These are phyloP conservation scores for Phaeosphaeriaceae sp. DNA, from an alignment of 2,329 filamentous ascomycete genomes.

Conservation along the genomic window DNA sequence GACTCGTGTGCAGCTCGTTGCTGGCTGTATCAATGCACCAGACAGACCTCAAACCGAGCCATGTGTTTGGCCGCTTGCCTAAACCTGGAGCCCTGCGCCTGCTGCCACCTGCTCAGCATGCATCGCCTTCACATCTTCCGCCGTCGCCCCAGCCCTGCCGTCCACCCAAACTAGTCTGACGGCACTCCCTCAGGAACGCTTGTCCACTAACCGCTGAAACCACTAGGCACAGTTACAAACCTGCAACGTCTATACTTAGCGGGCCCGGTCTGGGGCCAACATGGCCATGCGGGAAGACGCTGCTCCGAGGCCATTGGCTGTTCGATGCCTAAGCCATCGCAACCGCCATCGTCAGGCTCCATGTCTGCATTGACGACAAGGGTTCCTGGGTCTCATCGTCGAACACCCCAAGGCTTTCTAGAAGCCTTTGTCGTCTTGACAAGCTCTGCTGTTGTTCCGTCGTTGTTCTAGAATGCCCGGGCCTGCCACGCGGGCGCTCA, in stretches of 20 bases:
- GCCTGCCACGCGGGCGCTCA: not conserved
- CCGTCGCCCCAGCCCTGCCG: too few relatives aligned
- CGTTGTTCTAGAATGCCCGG: not conserved
- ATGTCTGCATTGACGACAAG: not conserved
- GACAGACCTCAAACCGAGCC: constrained; percentile 15
- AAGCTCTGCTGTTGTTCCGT: not conserved
- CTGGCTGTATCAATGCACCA: constrained; percentile 31
- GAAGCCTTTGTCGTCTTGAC: constrained; percentile 28
- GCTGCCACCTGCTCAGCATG: not conserved
- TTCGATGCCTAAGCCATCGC: constrained; percentile 3
- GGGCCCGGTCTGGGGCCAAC: constrained; percentile 26
- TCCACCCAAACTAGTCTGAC: not conserved
- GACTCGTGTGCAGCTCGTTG: constrained; percentile 22
- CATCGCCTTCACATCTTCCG: too few relatives aligned
- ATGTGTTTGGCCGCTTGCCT: constrained; percentile 16
- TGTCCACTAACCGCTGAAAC: constrained; percentile 36
- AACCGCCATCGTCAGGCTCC: not conserved
- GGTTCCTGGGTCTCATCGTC: constrained; percentile 4
- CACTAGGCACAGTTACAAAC: constrained; percentile 45
- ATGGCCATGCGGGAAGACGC: constrained; percentile 30
- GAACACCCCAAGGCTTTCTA: constrained; percentile 21
- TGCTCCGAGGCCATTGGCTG: constrained; percentile 36
- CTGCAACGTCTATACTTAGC: constrained; percentile 47
- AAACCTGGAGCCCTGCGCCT: not conserved
- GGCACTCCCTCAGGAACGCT: too few relatives aligned